These are phyloP conservation scores for Beauveria bassiana DNA, from an alignment of 2,329 filamentous ascomycete genomes.

Conservation along the genomic window DNA sequence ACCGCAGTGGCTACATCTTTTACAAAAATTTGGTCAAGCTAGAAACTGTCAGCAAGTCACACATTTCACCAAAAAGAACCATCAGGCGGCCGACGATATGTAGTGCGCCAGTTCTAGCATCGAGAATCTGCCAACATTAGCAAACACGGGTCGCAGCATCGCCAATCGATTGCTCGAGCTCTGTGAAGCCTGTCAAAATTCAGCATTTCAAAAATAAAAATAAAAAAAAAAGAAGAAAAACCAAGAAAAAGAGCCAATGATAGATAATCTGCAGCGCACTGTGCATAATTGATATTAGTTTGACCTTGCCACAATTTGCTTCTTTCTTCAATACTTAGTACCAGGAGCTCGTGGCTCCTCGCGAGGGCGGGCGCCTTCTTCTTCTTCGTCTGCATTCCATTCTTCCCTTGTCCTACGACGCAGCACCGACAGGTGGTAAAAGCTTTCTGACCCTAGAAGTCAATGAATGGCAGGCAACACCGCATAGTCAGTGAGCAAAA, in stretches of 20 bases:
- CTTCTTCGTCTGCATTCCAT: background rate
- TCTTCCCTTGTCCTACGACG: background rate
- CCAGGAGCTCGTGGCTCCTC: constrained; percentile 4
- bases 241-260: background rate
- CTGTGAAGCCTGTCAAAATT: constrained; percentile 2
- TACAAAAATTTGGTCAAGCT: no score
- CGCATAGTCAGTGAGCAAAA: constrained; percentile 6
- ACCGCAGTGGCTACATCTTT: no score
- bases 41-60: background rate
- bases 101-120: background rate
- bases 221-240: no score
- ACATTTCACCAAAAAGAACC: background rate
- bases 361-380: background rate
- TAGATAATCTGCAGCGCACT: constrained; percentile 4
- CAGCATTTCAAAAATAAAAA: background rate
- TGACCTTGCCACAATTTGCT: background rate
- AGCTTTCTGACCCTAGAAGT: constrained; percentile 7
- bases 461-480: constrained; percentile 7
- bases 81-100: background rate
- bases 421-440: background rate
- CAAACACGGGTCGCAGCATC: background rate
- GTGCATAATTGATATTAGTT: constrained; percentile 10
- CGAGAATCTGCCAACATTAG: constrained; percentile 7
- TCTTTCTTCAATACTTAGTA: constrained; percentile 6
- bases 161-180: background rate